phyloP scores from a whole-genome alignment of 106 monocot species.

The Acanthochlamys bracteata region DNA sequence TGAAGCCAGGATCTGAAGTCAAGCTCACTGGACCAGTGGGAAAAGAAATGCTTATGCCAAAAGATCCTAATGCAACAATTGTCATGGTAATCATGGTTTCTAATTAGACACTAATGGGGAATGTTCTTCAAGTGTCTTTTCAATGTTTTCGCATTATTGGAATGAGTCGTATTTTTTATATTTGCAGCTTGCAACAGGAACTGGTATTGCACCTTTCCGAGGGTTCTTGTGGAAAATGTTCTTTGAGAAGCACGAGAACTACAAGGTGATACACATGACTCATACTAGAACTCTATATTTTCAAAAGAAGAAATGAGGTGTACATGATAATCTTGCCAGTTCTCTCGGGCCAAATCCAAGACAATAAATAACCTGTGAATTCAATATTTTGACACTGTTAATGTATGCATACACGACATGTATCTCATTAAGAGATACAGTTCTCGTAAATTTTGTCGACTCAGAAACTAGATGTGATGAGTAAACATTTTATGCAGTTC shows the following conservation, averaged over 20 bases:
- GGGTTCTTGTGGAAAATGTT: conserved; percentile 98
- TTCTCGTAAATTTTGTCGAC: no score
- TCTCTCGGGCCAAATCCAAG: no score
- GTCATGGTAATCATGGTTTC: conserved; percentile 53
- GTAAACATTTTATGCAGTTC: conserved; percentile 42
- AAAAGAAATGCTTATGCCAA: conserved; percentile 99
- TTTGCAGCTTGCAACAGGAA: conserved; percentile 92
- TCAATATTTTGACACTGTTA: no score
- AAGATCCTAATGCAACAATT: conserved; percentile 88
- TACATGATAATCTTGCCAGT: no score
- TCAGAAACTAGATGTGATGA: no score
- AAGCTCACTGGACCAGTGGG: conserved; percentile 93
- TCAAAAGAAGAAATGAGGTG: no score
- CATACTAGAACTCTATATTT: no score
- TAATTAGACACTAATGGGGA: no score
- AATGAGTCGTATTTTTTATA: neutral
- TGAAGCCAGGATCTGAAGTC: conserved; percentile 84
- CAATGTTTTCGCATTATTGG: neutral
- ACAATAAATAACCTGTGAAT: no score
- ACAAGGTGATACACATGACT: conserved; percentile 45
- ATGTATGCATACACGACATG: no score
- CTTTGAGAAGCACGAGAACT: conserved; percentile 93
- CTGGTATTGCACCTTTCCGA: conserved; percentile 94
- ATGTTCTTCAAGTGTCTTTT: no score
- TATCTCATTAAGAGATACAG: no score